phyloP scores from a whole-genome alignment of 441 rosid species.

The Eruca vesicaria region DNA sequence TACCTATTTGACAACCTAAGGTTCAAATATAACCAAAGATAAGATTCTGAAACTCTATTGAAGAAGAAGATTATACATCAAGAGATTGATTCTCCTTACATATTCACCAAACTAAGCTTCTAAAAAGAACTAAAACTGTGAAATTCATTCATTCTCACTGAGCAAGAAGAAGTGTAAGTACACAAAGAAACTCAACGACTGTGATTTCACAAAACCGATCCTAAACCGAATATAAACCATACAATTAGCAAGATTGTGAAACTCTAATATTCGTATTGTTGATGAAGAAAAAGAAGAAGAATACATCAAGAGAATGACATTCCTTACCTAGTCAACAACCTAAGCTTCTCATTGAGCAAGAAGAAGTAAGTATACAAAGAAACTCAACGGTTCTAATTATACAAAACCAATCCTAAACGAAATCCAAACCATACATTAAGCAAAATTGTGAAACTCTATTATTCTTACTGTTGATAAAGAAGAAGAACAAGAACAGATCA shows the following conservation, averaged over 20 bases:
- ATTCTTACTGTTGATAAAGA: not conserved
- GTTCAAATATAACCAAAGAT: too few species aligned
- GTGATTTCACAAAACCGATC: not conserved
- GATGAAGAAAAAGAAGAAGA: not conserved
- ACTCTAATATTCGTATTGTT: not conserved
- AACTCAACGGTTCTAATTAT: not conserved
- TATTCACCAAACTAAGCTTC: not conserved
- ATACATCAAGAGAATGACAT: not conserved
- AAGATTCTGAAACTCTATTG: not conserved
- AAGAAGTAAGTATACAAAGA: not conserved
- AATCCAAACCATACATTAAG: not conserved
- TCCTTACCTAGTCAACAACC: not conserved
- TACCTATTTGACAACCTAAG: not conserved
- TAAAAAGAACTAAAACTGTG: not conserved
- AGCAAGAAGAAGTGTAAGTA: not conserved
- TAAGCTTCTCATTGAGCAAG: not conserved
- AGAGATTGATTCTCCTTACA: not conserved
- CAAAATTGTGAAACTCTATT: not conserved
- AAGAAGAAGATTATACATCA: not conserved
- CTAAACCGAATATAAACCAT: too few species aligned
- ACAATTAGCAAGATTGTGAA: too few species aligned
- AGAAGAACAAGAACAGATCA: not conserved
- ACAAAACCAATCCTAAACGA: not conserved
- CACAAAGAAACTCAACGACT: not conserved
- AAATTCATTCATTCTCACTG: not conserved